phyloP scores from a whole-genome alignment of 1,284 basidiomycete species.

The Ceratobasidium sp. region DNA sequence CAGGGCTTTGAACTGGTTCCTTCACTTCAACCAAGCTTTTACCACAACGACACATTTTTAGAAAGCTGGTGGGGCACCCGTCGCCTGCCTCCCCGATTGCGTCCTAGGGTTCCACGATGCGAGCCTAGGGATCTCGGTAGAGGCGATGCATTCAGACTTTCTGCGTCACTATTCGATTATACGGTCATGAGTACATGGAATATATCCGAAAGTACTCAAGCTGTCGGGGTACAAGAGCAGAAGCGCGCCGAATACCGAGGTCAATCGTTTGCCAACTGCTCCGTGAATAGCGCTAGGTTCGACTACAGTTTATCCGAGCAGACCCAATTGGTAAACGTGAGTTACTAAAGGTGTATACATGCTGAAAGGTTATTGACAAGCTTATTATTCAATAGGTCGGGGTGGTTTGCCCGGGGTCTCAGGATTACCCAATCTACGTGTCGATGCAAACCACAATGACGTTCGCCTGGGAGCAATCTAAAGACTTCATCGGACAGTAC shows the following conservation, averaged over 20 bases:
- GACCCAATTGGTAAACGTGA: conserved; percentile 20
- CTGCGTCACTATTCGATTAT: conserved; percentile 28
- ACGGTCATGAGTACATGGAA: conserved; percentile 35
- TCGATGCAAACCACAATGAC: conserved; percentile 21
- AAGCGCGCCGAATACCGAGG: conserved; percentile 30
- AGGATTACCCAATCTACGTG: conserved; percentile 15
- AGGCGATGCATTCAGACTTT: conserved; percentile 17
- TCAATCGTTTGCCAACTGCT: conserved; percentile 20
- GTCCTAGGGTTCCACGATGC: conserved; percentile 4
- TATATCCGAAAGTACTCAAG: neutral
- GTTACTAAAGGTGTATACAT: neutral
- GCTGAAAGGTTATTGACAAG: neutral
- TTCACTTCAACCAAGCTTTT: conserved; percentile 5
- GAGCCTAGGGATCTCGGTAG: conserved; percentile 23
- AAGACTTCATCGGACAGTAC: conserved; percentile 38
- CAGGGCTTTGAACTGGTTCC: conserved; percentile 30
- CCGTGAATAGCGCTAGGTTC: conserved; percentile 5
- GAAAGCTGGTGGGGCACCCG: neutral
- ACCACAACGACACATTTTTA: neutral
- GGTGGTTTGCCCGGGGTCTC: conserved; percentile 7
- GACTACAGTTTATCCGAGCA: conserved; percentile 20
- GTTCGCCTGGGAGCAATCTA: conserved; percentile 12
- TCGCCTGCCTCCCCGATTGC: neutral
- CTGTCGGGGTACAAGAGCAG: neutral
- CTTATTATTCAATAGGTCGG: conserved; percentile 18